These are phyloP conservation scores for Russula sp. DNA, from an alignment of 768 basidiomycete genomes.

Conservation along the genomic window DNA sequence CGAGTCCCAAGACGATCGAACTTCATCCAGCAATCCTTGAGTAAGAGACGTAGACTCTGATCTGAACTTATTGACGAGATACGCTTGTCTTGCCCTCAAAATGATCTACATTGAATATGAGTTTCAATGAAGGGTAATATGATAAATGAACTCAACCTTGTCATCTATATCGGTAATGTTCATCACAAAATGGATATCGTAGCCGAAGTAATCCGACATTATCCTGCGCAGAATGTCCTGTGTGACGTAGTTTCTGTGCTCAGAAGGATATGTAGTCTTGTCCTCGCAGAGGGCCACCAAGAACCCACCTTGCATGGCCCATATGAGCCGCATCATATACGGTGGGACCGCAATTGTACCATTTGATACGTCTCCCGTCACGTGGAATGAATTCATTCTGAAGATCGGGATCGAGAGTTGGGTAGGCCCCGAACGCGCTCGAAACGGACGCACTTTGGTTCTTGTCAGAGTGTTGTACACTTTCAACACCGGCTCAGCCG, in stretches of 20 bases:
- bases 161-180: slow-evolving; percentile 99
- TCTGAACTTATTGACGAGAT: slow-evolving; percentile 61
- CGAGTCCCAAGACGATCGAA: slow-evolving; percentile 56
- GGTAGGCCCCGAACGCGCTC: slow-evolving; percentile 4
- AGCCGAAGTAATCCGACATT: slow-evolving; percentile 92
- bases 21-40: slow-evolving; percentile 48
- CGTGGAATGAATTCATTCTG: slow-evolving; percentile 75
- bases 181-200: slow-evolving; percentile 98
- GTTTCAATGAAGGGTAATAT: slow-evolving; percentile 16
- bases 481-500: slow-evolving; percentile 62
- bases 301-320: slow-evolving; percentile 86
- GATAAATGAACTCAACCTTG: slow-evolving; percentile 52
- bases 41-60: slow-evolving; percentile 50
- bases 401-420: slow-evolving; percentile 2
- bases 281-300: neutral
- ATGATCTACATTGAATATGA: slow-evolving; percentile 66
- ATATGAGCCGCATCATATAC: slow-evolving; percentile 98
- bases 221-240: slow-evolving; percentile 90
- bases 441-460: slow-evolving; percentile 58
- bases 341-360: slow-evolving; percentile 99
- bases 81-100: slow-evolving; percentile 75
- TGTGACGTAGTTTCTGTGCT: slow-evolving; percentile 85
- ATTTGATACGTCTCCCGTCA: slow-evolving; percentile 74
- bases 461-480: slow-evolving; percentile 92
- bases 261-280: neutral